A percentile compares a stretch with the other conserved stretches of the same genome.
phyloP scores from a whole-genome alignment of 495 filamentous ascomycete species.

The Apiosordaria backusii region DNA sequence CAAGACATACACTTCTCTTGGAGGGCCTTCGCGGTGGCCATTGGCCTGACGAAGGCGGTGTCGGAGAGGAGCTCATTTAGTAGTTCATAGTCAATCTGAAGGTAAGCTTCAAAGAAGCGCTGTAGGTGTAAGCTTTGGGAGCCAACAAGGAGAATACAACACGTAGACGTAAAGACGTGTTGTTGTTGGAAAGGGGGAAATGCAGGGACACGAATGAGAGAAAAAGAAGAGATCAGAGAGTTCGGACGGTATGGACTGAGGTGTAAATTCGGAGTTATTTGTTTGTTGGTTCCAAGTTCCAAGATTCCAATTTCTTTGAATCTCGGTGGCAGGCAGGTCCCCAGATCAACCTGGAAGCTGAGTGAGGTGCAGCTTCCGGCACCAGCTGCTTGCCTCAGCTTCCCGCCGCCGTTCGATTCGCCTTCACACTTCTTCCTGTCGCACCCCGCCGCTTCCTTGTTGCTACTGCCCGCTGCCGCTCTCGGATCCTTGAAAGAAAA shows the following conservation, averaged over 20 bases:
- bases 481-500: not conserved
- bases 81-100: conserved; percentile 2
- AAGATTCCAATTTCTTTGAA: not conserved
- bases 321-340: not conserved
- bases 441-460: not conserved
- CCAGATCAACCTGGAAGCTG: not conserved
- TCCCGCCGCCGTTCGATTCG: not conserved
- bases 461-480: not conserved
- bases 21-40: conserved; percentile 36
- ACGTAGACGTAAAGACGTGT: not conserved
- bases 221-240: not conserved
- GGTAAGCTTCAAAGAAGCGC: not conserved
- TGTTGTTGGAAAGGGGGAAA: not conserved
- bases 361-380: not conserved
- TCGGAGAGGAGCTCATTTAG: conserved; percentile 33
- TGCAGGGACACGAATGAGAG: not conserved
- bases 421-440: not conserved
- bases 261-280: not conserved
- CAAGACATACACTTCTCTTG: conserved; percentile 35
- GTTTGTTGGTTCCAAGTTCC: not conserved
- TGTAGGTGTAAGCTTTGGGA: not conserved
- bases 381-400: not conserved
- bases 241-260: not conserved
- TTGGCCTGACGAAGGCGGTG: conserved; percentile 25
- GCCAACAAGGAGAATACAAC: not conserved